Conservation (phyloP, 768 basidiomycete genomes). For the Cantharellus anzutake region DNA sequence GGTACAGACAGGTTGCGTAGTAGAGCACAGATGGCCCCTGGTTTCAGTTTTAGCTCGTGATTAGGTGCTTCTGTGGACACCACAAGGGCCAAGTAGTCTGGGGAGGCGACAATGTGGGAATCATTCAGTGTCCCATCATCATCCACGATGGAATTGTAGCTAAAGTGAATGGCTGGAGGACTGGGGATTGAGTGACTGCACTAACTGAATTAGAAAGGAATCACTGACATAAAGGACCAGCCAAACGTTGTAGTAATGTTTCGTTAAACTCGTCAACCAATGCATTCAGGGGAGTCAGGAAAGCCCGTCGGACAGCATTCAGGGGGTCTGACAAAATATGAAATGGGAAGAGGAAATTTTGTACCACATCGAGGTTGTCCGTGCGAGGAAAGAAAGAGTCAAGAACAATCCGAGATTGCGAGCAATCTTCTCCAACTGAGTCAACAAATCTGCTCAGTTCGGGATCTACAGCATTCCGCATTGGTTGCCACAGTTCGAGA, state of each 20-base stretch:
- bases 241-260: neutral
- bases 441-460: neutral
- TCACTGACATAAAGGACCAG: neutral
- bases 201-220: neutral
- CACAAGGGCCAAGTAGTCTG: neutral
- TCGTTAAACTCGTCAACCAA: neutral
- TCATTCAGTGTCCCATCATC: no score
- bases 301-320: neutral
- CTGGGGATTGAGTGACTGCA: no score
- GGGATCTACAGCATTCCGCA: neutral
- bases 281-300: neutral
- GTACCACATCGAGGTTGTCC: neutral
- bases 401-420: neutral
- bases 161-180: neutral
- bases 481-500: neutral
- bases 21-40: slow-evolving; percentile 1
- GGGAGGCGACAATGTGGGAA: no score
- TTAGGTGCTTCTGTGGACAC: neutral
- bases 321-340: neutral
- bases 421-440: neutral
- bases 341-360: neutral
- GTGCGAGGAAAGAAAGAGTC: neutral
- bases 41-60: slow-evolving; percentile 1
- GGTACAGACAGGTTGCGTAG: slow-evolving; percentile 5
- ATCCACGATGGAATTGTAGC: neutral